These are phyloP conservation scores for Scenedesmus sp. DNA, from an alignment of 163 green algal genomes.

Conservation along the genomic window DNA sequence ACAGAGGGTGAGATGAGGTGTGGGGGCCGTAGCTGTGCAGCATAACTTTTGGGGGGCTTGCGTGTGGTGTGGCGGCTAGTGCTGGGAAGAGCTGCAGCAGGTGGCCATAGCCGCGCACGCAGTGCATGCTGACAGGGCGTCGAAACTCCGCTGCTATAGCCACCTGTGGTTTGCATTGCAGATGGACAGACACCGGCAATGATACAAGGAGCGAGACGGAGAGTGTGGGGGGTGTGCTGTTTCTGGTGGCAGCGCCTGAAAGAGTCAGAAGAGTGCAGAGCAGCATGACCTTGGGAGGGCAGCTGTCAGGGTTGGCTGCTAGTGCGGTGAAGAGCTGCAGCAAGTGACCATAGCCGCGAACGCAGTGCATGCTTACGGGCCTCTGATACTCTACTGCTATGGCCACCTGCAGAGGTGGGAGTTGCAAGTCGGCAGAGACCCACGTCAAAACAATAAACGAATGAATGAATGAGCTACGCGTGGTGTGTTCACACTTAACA, in stretches of 20 bases:
- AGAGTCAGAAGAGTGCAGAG: too few species aligned
- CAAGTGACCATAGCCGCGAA: constrained; percentile 56
- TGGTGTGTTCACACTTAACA: too few species aligned
- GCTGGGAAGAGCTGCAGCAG: neutral
- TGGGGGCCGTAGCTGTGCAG: constrained; percentile 57
- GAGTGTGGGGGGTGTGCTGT: too few species aligned
- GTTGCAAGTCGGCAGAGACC: neutral
- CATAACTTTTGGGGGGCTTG: constrained; percentile 12
- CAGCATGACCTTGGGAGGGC: too few species aligned
- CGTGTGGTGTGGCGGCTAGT: neutral
- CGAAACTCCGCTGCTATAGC: neutral
- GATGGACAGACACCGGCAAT: neutral
- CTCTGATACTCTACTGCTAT: constrained; percentile 55
- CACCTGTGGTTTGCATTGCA: neutral
- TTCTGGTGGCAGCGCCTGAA: too few species aligned
- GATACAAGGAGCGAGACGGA: too few species aligned
- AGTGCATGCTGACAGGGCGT: neutral
- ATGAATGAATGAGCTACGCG: too few species aligned
- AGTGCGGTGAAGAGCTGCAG: constrained; percentile 30
- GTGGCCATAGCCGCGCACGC: neutral
- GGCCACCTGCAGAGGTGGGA: constrained; percentile 37
- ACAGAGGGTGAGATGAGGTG: neutral
- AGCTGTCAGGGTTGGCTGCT: too few species aligned
- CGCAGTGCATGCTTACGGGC: constrained; percentile 61
- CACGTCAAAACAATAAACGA: too few species aligned